phyloP scores from a whole-genome alignment of 2,329 filamentous ascomycete genomes.

The Dichotomopilus funicola region DNA sequence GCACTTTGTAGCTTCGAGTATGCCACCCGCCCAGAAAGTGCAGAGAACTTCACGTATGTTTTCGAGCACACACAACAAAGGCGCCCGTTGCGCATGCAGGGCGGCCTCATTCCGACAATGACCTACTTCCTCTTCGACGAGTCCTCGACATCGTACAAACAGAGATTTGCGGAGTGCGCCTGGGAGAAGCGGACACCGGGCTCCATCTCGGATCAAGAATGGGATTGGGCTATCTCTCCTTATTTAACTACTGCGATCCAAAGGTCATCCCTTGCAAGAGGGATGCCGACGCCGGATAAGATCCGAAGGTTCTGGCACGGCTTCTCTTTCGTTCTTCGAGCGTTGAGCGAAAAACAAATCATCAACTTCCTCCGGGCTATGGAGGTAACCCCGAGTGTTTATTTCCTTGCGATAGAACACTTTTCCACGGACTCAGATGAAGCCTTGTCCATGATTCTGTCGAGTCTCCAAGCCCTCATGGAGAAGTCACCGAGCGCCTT shows the following conservation, averaged over 20 bases:
- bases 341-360: constrained; percentile 67
- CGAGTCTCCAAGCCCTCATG: constrained; percentile 63
- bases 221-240: constrained; percentile 80
- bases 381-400: constrained; percentile 70
- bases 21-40: constrained; percentile 49
- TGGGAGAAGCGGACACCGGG: constrained; percentile 60
- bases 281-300: constrained; percentile 32
- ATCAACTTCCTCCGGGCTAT: constrained; percentile 72
- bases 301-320: constrained; percentile 76
- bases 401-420: constrained; percentile 52
- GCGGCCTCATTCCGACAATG: constrained; percentile 71
- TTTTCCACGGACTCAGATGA: constrained; percentile 41
- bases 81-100: constrained; percentile 68
- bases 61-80: constrained; percentile 75
- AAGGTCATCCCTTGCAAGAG: constrained; percentile 48
- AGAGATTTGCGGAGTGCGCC: constrained; percentile 60
- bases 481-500: constrained; percentile 72
- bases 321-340: constrained; percentile 65
- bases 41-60: constrained; percentile 66
- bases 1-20: constrained; percentile 78
- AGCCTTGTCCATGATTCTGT: constrained; percentile 62
- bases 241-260: constrained; percentile 62
- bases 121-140: constrained; percentile 76
- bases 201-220: constrained; percentile 62
- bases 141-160: constrained; percentile 56